Percentiles rank a stretch among this genome's conserved stretches.
These are phyloP conservation scores for Eutrema japonicum DNA, from an alignment of 345 rosid genomes.

Conservation along the genomic window DNA sequence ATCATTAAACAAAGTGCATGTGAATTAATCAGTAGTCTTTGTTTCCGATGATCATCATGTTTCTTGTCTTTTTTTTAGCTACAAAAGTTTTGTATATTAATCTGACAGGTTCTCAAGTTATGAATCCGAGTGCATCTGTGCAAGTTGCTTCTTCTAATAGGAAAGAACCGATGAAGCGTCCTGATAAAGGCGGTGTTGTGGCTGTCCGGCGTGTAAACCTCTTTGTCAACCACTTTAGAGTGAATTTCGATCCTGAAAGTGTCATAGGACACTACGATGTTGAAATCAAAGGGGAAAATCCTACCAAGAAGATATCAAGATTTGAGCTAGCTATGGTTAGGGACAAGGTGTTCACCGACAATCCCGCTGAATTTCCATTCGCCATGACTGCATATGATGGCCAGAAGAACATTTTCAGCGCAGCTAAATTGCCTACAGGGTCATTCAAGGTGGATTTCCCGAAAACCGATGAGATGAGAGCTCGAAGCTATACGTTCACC, in stretches of 20 bases:
- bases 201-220: constrained; percentile 50
- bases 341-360: constrained; percentile 57
- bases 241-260: constrained; percentile 54
- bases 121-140: constrained; percentile 28
- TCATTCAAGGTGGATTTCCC: constrained; percentile 51
- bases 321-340: constrained; percentile 51
- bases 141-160: constrained; percentile 31
- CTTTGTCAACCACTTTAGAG: constrained; percentile 66
- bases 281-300: constrained; percentile 53
- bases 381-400: constrained; percentile 82
- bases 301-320: constrained; percentile 51
- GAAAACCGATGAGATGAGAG: constrained; percentile 51
- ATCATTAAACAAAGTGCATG: neutral
- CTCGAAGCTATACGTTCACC: constrained; percentile 44
- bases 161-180: constrained; percentile 55
- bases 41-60: neutral
- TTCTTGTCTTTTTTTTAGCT: constrained; percentile 9
- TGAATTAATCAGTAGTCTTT: neutral
- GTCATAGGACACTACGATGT: constrained; percentile 69
- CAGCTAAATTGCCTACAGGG: constrained; percentile 57
- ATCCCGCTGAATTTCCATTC: constrained; percentile 53
- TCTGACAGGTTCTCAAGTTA: constrained; percentile 32
- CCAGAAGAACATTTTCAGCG: constrained; percentile 83
- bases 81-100: neutral
- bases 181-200: constrained; percentile 67